These are phyloP conservation scores for Mycena sanguinolenta DNA, from an alignment of 768 basidiomycete species.

Conservation along the genomic window DNA sequence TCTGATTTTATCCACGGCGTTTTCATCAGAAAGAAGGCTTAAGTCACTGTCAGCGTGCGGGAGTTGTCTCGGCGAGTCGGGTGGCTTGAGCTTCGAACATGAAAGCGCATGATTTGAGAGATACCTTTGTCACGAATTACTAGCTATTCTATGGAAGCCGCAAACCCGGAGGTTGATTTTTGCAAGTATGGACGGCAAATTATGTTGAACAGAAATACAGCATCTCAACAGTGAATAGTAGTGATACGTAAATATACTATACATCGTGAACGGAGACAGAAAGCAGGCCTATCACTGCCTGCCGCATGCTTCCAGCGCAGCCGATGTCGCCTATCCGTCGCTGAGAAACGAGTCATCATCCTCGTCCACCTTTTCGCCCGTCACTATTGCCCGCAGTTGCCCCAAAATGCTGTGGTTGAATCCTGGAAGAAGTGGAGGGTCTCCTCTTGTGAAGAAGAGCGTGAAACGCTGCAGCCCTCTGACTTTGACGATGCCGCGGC, in stretches of 20 bases:
- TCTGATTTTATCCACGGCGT: too few relatives aligned
- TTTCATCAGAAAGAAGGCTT: too few relatives aligned
- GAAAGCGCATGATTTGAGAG: too few relatives aligned
- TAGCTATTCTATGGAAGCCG: too few relatives aligned
- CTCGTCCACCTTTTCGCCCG: not conserved
- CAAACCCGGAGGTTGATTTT: too few relatives aligned
- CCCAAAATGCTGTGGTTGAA: not conserved
- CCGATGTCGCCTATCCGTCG: not conserved
- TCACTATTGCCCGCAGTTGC: not conserved
- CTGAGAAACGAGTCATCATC: not conserved
- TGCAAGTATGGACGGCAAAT: too few relatives aligned
- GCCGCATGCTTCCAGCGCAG: not conserved
- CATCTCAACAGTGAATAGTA: too few relatives aligned
- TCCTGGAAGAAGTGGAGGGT: not conserved
- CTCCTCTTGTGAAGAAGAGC: not conserved
- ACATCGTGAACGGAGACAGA: not conserved
- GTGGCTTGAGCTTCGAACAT: too few relatives aligned
- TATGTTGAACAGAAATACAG: too few relatives aligned
- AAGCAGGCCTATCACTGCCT: not conserved
- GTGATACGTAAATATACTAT: not conserved
- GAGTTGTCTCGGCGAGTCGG: too few relatives aligned
- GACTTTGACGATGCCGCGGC: not conserved
- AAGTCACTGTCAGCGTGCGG: too few relatives aligned
- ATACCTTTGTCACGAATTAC: too few relatives aligned
- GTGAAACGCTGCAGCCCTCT: constrained; percentile 6